Conservation (phyloP, 2,329 filamentous ascomycete species). For the Fusarium bactridioides region DNA sequence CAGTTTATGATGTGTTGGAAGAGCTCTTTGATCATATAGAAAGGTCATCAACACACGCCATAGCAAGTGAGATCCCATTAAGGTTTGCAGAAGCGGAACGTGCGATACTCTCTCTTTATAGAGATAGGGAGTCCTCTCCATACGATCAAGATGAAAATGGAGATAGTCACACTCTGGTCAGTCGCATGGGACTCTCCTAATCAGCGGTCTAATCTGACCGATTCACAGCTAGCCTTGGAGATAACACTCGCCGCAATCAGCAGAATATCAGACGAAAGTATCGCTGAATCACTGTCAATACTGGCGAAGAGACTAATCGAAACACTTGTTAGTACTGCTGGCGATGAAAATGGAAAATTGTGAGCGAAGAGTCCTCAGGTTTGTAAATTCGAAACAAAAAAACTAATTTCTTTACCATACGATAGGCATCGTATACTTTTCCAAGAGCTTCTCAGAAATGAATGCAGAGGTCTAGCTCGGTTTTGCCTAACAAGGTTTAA, state of each 20-base stretch:
- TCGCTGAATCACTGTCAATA: accelerated
- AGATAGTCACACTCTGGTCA: background rate
- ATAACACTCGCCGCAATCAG: accelerated
- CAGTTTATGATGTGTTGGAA: accelerated
- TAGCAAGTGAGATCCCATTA: accelerated
- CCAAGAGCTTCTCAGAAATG: accelerated
- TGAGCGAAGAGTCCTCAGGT: background rate
- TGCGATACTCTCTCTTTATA: background rate
- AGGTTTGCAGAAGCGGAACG: accelerated
- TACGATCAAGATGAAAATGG: accelerated
- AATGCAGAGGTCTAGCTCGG: background rate
- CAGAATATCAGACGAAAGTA: accelerated
- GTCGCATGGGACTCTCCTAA: accelerated
- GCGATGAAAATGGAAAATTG: background rate
- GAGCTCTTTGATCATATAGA: accelerated
- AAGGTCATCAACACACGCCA: accelerated
- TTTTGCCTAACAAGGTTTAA: accelerated
- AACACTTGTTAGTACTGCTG: background rate
- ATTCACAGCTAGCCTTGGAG: background rate
- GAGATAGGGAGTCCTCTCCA: background rate
- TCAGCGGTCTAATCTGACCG: background rate
- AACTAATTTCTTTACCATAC: accelerated
- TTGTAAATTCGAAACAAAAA: accelerated
- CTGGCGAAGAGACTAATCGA: accelerated
- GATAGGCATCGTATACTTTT: accelerated